Percentiles rank a stretch among this genome's conserved stretches.
Evolutionary conservation across 169 alveolate species (phyloP).

Genomic region (Plasmodium knowlesi): DNA sequence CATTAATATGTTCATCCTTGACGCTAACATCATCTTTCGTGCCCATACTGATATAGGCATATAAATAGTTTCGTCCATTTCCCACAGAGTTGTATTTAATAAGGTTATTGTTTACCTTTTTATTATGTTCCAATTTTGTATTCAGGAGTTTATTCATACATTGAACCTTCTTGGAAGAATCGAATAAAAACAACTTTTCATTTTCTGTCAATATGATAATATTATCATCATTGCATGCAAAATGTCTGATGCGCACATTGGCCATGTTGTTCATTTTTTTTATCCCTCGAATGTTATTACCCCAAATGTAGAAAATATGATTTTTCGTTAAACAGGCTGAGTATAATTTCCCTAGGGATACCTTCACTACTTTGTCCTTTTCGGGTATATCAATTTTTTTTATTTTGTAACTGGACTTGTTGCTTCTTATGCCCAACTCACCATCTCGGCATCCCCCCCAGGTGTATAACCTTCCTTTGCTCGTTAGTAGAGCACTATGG

Average conservation of each 20-base stretch:
- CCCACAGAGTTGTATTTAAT: slow-evolving; percentile 51
- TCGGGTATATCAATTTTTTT: slow-evolving; percentile 16
- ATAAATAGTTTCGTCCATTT: slow-evolving; percentile 42
- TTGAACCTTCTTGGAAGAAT: slow-evolving; percentile 16
- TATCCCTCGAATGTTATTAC: slow-evolving; percentile 25
- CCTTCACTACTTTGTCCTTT: slow-evolving; percentile 29
- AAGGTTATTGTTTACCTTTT: neutral
- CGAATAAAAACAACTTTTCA: slow-evolving; percentile 41
- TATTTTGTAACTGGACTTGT: slow-evolving; percentile 21
- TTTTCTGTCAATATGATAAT: slow-evolving; percentile 59
- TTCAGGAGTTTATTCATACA: slow-evolving; percentile 29
- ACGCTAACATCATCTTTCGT: slow-evolving; percentile 10
- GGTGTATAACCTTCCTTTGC: slow-evolving; percentile 36
- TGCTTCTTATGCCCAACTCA: slow-evolving; percentile 25
- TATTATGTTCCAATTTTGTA: slow-evolving; percentile 1
- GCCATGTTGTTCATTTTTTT: slow-evolving; percentile 28
- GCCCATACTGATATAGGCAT: slow-evolving; percentile 23
- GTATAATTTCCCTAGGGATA: slow-evolving; percentile 47
- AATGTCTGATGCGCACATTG: slow-evolving; percentile 12
- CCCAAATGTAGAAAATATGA: slow-evolving; percentile 58
- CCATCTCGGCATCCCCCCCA: slow-evolving; percentile 61
- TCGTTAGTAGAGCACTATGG: slow-evolving; percentile 56
- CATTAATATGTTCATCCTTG: neutral
- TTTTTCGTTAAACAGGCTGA: slow-evolving; percentile 74
- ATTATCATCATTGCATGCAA: slow-evolving; percentile 63